Evolutionary conservation across 2,329 filamentous ascomycete species (phyloP), one percentile per base, ranked within the genome.

Genomic region (Cordyceps pruinosa): DNA sequence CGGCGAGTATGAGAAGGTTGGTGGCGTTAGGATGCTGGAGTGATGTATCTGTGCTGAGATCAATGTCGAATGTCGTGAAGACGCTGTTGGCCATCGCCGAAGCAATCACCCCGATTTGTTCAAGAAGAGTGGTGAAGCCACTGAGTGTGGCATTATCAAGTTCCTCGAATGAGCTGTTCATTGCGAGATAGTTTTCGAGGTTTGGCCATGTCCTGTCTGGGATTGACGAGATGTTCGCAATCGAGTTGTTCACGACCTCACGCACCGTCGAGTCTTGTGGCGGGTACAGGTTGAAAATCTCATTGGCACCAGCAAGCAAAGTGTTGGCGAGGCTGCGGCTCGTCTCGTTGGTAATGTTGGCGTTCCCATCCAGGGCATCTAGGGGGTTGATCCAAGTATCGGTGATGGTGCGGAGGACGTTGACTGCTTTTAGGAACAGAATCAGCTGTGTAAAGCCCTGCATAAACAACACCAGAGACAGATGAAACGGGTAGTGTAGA

Each of bases 401-500:
- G 5, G 58, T 55, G 7, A 71, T 25, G 19, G 62, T 47, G 6
- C 61, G 58, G 13, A 70, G 32, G 2, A 66, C 65, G 26, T 74
- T 67, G 17, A 71, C 59, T 19, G 75, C 66, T 59, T 76, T 76
- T 25, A 69, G 69, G 70, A 73, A 77, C 52, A 75, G 70, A 55
- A 78, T 69, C 48, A 86, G 78, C 61, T 86, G 82, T 7, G 82
- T 82, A 39, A 77, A 74, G 15, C 82, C 84, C 63, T 86, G 83
- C 45, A 85, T 78, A n/a, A 86, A 77, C 7, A 87, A 76, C 15
- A 85, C 78, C 32, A 88, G 77, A 6, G 80, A 72, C 2, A 86
- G 75, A 61, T 88, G 83, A 62, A 87, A 82, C 0, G 84, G 84
- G 59, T 86, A 81, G 68, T 87, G 84, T 1, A 83, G 66, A 2